phyloP scores from a whole-genome alignment of 1,284 basidiomycete species.

The Anthracocystis panici-leucophaei region DNA sequence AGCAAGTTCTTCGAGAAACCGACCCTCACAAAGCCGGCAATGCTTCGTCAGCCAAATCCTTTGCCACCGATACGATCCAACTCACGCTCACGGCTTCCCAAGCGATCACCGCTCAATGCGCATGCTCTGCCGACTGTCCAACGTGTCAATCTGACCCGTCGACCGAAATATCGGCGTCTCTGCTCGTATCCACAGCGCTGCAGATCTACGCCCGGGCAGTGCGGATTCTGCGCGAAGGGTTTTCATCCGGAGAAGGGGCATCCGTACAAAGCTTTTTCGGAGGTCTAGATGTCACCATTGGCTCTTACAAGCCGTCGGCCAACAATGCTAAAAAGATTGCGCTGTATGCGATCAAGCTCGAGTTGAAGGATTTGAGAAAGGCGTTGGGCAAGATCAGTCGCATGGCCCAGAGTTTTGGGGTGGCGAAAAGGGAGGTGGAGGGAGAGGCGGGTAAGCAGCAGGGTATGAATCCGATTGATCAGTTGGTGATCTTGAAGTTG shows the following conservation, averaged over 20 bases:
- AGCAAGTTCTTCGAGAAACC: slow-evolving; percentile 49
- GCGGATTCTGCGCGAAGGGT: slow-evolving; percentile 60
- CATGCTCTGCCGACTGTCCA: slow-evolving; percentile 66
- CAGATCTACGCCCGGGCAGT: slow-evolving; percentile 69
- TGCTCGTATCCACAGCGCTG: slow-evolving; percentile 65
- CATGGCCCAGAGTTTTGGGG: slow-evolving; percentile 43
- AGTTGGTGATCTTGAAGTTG: slow-evolving; percentile 64
- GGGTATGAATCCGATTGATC: slow-evolving; percentile 64
- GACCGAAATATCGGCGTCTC: slow-evolving; percentile 55
- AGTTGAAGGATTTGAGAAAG: slow-evolving; percentile 61
- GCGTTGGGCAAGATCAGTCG: slow-evolving; percentile 61
- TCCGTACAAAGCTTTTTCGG: slow-evolving; percentile 27
- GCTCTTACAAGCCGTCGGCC: slow-evolving; percentile 55
- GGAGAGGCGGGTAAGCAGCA: background rate
- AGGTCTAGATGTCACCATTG: slow-evolving; percentile 63
- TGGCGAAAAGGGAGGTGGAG: background rate
- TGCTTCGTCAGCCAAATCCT: slow-evolving; percentile 4
- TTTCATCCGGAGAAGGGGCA: slow-evolving; percentile 26
- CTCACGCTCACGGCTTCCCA: slow-evolving; percentile 66
- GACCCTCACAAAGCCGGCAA: slow-evolving; percentile 18
- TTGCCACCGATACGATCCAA: slow-evolving; percentile 52
- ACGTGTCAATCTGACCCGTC: slow-evolving; percentile 64
- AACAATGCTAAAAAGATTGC: slow-evolving; percentile 66
- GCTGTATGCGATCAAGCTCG: slow-evolving; percentile 67
- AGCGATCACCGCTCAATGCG: slow-evolving; percentile 63